Evolutionary conservation across 2,329 filamentous ascomycete species (phyloP).

Genomic region (Botrytis squamosa): DNA sequence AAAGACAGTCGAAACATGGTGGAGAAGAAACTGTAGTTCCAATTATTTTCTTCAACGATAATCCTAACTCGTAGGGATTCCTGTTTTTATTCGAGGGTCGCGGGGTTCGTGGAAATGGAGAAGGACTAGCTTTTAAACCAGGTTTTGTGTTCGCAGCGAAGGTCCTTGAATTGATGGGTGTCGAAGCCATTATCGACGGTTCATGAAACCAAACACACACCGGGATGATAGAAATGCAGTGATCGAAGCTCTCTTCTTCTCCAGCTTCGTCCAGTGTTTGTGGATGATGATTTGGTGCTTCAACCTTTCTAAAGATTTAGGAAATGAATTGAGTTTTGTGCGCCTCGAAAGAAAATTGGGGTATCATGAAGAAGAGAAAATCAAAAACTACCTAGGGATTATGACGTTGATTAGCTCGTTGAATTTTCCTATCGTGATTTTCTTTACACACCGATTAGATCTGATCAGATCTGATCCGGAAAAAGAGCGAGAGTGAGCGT

Average conservation of each 20-base stretch:
- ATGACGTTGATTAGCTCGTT: constrained; percentile 6
- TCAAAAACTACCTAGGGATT: neutral
- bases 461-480: neutral
- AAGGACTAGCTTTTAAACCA: constrained; percentile 67
- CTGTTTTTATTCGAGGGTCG: constrained; percentile 59
- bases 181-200: constrained; percentile 40
- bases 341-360: neutral
- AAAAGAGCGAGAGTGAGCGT: neutral
- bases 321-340: neutral
- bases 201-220: neutral
- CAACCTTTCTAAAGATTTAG: neutral
- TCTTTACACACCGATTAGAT: constrained; percentile 1
- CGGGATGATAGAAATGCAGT: neutral
- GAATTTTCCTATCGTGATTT: neutral
- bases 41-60: constrained; percentile 80
- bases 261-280: neutral
- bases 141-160: constrained; percentile 37
- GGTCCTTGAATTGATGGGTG: constrained; percentile 37
- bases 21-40: constrained; percentile 85
- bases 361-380: constrained; percentile 17
- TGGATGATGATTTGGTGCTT: neutral
- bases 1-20: constrained; percentile 80
- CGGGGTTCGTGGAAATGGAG: constrained; percentile 63
- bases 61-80: constrained; percentile 51
- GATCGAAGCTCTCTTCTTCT: constrained; percentile 11